These are phyloP conservation scores for Colletotrichum filicis DNA, from an alignment of 2,329 filamentous ascomycete genomes.

Conservation along the genomic window DNA sequence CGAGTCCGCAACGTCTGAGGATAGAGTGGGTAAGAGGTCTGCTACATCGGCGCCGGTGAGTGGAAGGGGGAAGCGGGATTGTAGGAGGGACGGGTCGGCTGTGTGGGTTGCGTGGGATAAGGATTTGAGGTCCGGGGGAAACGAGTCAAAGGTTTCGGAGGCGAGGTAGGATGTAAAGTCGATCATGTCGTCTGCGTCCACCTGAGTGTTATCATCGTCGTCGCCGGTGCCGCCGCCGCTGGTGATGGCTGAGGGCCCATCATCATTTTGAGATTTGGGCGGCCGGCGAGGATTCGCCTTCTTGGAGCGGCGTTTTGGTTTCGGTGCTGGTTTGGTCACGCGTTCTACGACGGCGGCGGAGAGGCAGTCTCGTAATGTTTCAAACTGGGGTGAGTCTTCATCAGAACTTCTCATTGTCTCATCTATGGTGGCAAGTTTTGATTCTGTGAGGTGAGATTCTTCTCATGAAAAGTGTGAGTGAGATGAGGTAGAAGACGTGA, in stretches of 20 bases:
- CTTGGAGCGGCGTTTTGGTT: conserved; percentile 58
- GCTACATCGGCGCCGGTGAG: conserved; percentile 63
- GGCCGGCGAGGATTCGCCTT: conserved; percentile 27
- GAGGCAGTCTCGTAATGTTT: conserved; percentile 79
- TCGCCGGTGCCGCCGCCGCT: not conserved
- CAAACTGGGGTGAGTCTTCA: conserved; percentile 40
- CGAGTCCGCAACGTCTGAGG: conserved; percentile 72
- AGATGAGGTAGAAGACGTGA: not conserved
- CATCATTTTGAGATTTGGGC: not conserved
- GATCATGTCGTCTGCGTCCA: conserved; percentile 73
- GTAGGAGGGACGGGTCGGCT: conserved; percentile 61
- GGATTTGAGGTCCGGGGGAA: conserved; percentile 70
- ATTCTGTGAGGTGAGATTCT: not conserved
- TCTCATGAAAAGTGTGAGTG: not conserved
- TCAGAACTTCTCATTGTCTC: conserved; percentile 58
- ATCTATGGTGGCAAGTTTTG: conserved; percentile 27
- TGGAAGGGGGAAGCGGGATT: conserved; percentile 66
- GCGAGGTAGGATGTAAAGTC: conserved; percentile 88
- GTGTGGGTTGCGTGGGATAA: conserved; percentile 70
- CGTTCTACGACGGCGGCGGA: conserved; percentile 75
- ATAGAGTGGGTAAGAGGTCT: conserved; percentile 62
- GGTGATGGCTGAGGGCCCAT: not conserved
- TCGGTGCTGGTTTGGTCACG: conserved; percentile 55
- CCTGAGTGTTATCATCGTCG: conserved; percentile 8
- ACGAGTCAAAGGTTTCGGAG: conserved; percentile 71